Percentiles rank a stretch among this genome's conserved stretches.
Conservation (phyloP, 2,329 filamentous ascomycete genomes). For the Talaromyces marneffei region DNA sequence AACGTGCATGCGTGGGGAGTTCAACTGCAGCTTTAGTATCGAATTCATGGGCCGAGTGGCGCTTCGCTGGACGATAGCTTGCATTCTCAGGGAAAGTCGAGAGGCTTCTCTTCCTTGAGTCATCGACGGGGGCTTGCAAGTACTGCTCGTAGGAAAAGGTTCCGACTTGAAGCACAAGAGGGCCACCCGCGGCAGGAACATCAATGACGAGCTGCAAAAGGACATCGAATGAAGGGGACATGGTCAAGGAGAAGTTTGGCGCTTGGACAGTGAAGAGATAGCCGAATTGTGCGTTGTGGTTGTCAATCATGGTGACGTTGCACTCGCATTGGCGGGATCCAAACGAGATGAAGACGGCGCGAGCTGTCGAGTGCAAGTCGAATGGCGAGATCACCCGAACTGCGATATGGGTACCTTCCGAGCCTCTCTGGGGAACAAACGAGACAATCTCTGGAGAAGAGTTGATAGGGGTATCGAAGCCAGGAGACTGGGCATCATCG, state of each 20-base stretch:
- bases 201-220: conserved; percentile 57
- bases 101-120: conserved; percentile 53
- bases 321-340: conserved; percentile 69
- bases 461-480: conserved; percentile 58
- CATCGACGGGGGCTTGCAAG: conserved; percentile 33
- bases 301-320: conserved; percentile 56
- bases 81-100: conserved; percentile 47
- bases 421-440: conserved; percentile 63
- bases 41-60: conserved; percentile 43
- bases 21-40: conserved; percentile 47
- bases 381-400: conserved; percentile 71
- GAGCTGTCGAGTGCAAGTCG: conserved; percentile 60
- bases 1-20: conserved; percentile 49
- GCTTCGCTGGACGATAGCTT: conserved; percentile 45
- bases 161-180: conserved; percentile 52
- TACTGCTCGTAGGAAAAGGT: conserved; percentile 56
- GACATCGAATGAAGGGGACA: conserved; percentile 51
- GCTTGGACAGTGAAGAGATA: conserved; percentile 69
- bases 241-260: conserved; percentile 58
- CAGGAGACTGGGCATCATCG: conserved; percentile 60
- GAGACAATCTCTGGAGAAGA: conserved; percentile 61
- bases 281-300: conserved; percentile 56
- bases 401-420: conserved; percentile 63
- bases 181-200: conserved; percentile 48
- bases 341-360: conserved; percentile 60